These are phyloP conservation scores for Colletotrichum chlorophyti DNA, from an alignment of 2,329 filamentous ascomycete species.

Conservation along the genomic window DNA sequence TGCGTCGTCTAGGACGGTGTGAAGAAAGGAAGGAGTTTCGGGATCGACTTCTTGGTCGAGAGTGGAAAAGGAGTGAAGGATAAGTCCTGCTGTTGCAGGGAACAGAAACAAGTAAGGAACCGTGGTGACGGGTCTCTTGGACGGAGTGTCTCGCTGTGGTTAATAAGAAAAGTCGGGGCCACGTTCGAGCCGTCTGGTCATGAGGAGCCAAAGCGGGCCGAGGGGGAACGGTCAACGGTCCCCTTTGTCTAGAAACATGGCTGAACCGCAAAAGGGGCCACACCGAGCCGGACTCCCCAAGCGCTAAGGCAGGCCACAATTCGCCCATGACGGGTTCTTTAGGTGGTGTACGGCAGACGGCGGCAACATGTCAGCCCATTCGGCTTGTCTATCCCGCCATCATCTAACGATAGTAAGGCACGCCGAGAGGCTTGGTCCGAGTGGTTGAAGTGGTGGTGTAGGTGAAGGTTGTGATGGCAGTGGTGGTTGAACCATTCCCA, in stretches of 20 bases:
- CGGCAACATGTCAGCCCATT: conserved; percentile 22
- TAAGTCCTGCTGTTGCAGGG: conserved; percentile 13
- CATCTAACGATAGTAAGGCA: neutral
- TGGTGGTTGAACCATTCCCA: conserved; percentile 1
- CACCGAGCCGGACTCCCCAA: conserved; percentile 19
- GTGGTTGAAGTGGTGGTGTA: too few species aligned
- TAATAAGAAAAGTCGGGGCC: conserved; percentile 26
- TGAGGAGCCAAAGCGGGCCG: conserved; percentile 22
- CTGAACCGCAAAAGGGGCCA: conserved; percentile 9
- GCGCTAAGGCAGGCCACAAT: conserved; percentile 8
- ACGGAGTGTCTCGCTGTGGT: conserved; percentile 20
- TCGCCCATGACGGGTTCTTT: neutral
- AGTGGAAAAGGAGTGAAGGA: conserved; percentile 15
- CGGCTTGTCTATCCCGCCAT: neutral
- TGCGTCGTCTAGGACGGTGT: neutral
- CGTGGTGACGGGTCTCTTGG: conserved; percentile 8
- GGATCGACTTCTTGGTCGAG: conserved; percentile 3
- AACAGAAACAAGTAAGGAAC: conserved; percentile 7
- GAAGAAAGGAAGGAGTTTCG: neutral
- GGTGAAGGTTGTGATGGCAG: too few species aligned
- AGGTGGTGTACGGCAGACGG: conserved; percentile 7
- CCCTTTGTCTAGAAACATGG: conserved; percentile 18
- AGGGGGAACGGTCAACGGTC: conserved; percentile 25
- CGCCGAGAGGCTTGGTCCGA: conserved; percentile 22
- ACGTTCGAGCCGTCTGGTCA: conserved; percentile 20